Evolutionary conservation across 140 eudicot genomes (phyloP).

Genomic region (Bidens hawaiensis): DNA sequence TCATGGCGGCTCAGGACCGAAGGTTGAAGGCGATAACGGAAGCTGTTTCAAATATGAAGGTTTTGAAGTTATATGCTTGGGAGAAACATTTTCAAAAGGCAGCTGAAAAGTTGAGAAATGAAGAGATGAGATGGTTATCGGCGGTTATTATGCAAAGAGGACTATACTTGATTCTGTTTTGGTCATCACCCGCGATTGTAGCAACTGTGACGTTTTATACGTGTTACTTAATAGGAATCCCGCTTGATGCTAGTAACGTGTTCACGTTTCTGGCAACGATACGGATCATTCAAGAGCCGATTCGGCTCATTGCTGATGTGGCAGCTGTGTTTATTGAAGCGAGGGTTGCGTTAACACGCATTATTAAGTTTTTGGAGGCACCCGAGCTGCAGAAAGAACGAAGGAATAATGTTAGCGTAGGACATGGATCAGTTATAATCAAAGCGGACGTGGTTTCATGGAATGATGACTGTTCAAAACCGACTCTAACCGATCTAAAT

Average conservation of each 20-base stretch:
- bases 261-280: slow-evolving; percentile 74
- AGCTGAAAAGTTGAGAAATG: slow-evolving; percentile 33
- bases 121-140: slow-evolving; percentile 42
- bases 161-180: slow-evolving; percentile 39
- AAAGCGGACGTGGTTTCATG: slow-evolving; percentile 40
- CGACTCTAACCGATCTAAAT: slow-evolving; percentile 32
- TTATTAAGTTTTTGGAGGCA: slow-evolving; percentile 59
- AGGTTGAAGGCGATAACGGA: slow-evolving; percentile 58
- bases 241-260: slow-evolving; percentile 47
- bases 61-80: slow-evolving; percentile 78
- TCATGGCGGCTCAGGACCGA: slow-evolving; percentile 63
- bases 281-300: slow-evolving; percentile 66
- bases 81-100: slow-evolving; percentile 54
- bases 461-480: slow-evolving; percentile 38
- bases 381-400: slow-evolving; percentile 45
- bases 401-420: slow-evolving; percentile 6
- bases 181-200: slow-evolving; percentile 50
- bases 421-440: slow-evolving; percentile 20
- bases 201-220: slow-evolving; percentile 53
- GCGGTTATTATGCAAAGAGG: slow-evolving; percentile 46
- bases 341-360: slow-evolving; percentile 52
- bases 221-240: slow-evolving; percentile 41
- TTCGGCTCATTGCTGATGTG: slow-evolving; percentile 49
- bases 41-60: slow-evolving; percentile 63
- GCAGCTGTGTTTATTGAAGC: slow-evolving; percentile 59